Percentiles rank a stretch among this genome's conserved stretches.
Evolutionary conservation across 768 basidiomycete genomes (phyloP).

Genomic region (Crepidotus variabilis): DNA sequence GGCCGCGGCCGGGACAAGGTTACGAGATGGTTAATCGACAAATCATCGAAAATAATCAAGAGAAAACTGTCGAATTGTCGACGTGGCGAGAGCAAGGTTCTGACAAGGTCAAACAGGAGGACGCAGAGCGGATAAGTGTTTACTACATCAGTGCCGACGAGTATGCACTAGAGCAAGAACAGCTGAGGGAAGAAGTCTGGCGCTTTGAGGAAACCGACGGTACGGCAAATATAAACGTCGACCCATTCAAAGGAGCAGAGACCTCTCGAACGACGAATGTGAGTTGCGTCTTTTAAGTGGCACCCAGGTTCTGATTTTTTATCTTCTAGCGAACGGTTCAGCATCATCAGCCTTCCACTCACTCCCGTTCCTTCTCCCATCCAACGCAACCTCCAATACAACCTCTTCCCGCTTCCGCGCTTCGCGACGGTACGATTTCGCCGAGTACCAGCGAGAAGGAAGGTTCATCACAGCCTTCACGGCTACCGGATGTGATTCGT

Average conservation of each 20-base stretch:
- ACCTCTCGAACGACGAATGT: slow-evolving; percentile 2
- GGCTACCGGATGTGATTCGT: neutral
- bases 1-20: slow-evolving; percentile 30
- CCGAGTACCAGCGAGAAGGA: slow-evolving; percentile 20
- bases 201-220: slow-evolving; percentile 1
- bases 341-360: neutral
- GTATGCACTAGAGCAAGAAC: slow-evolving; percentile 24
- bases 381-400: neutral
- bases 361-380: neutral
- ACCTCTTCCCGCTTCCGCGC: neutral
- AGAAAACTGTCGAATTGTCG: slow-evolving; percentile 49
- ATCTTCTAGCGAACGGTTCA: neutral
- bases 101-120: slow-evolving; percentile 28
- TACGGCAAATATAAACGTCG: neutral
- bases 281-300: neutral
- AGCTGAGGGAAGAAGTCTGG: slow-evolving; percentile 10
- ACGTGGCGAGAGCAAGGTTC: slow-evolving; percentile 56
- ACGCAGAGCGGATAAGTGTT: slow-evolving; percentile 39
- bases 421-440: slow-evolving; percentile 16
- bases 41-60: slow-evolving; percentile 46
- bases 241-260: neutral
- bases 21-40: slow-evolving; percentile 39
- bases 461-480: slow-evolving; percentile 3
- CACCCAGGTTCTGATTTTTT: neutral
- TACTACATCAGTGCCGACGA: slow-evolving; percentile 39